Evolutionary conservation across 1,284 basidiomycete species (phyloP), one percentile per base, ranked within the genome.

Genomic region (Phellinidium pouzarii): DNA sequence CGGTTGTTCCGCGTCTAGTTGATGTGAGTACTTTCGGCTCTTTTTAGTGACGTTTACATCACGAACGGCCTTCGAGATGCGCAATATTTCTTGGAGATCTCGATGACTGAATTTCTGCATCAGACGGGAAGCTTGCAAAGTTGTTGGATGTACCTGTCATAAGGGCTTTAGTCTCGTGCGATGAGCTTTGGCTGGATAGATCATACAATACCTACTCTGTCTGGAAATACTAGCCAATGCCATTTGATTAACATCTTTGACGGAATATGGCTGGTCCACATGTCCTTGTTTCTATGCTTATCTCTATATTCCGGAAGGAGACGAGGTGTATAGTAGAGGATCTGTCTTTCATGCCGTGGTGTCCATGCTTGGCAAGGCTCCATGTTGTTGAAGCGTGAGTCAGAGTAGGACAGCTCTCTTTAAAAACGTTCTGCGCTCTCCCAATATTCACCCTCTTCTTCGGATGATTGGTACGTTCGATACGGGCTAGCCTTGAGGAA

Each of bases 71-170:
- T 64, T 61, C 6, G 68, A 59, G 23, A 74, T 74, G 37, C 67
- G 65, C 38, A 59, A 60, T 19, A 74, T 72, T 54, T 72, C 66
- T n/a, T 59, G 57, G 22, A 67, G 60, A 51, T 73, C 72, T 8
- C 66, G 64, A 43, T 56, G 60, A 44, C 71, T 71, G 56, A 66
- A 65, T 37, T 64, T 59, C 46, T 62, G 65, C 31, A 73, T 65
- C 20, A 59, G 59, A 20, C 52, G 40, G 46, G 55, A 57, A 2
- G 70, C 68, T 52, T 70, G 59, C 1, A 57, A 53, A 31, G 64
- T 52, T 17, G 65, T 69, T 0, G 66, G 70, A 44, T 65, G 67
- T n/a, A 44, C 43, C 72, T 73, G 34, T 19, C 44, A 4, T 12
- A 29, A 34, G 14, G 9, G 19, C 17, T 29, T 41, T 23, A n/a